Evolutionary conservation across 2,329 filamentous ascomycete genomes (phyloP), one percentile per base, ranked within the genome.

Genomic region (Fusarium sp.): DNA sequence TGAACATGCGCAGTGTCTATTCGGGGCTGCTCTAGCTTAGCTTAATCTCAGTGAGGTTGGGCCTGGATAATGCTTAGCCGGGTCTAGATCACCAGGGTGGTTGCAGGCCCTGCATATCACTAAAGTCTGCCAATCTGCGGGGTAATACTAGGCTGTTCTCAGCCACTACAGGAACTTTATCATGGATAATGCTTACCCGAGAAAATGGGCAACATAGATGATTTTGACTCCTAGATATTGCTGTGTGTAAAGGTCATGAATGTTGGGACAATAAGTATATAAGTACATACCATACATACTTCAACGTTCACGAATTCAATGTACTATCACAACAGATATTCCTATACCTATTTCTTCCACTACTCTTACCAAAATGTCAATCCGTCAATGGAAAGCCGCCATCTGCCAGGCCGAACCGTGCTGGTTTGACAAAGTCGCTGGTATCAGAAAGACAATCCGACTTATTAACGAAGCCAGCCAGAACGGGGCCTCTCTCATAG

Each of bases 1-100:
- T 18, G 42, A 25, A 5, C 42, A 43, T n/a, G 38, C n/a, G 42
- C 6, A 19, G 11, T 9, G 6, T 18, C 23, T 19, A 12, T 25
- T 12, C 2, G 10, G 25, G 16, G 43, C 30, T 16, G 13, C n/a
- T n/a, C n/a, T n/a, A n/a, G n/a, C n/a, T n/a, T n/a, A n/a, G 23
- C 13, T 46, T 4, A 15, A 47, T 19, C 5, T 30, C 44, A 30
- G 28, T n/a, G 19, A 30, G 28, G 9, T n/a, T 42, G 21, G 30
- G n/a, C 15, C 21, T 43, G 59, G 59, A 46, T 56, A 61, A 56
- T 61, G 59, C 49, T 21, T 61, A 61, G 7, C 59, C 59, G 38
- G 13, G 6, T 12, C 58, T 37, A 16, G 25, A 11, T 16, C 28
- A 49, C 11, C 13, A 30, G 35, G 12, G 19, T n/a, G 32, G 5